Conservation (phyloP, 1,284 basidiomycete genomes). For the Microstroma glucosiphilum region DNA sequence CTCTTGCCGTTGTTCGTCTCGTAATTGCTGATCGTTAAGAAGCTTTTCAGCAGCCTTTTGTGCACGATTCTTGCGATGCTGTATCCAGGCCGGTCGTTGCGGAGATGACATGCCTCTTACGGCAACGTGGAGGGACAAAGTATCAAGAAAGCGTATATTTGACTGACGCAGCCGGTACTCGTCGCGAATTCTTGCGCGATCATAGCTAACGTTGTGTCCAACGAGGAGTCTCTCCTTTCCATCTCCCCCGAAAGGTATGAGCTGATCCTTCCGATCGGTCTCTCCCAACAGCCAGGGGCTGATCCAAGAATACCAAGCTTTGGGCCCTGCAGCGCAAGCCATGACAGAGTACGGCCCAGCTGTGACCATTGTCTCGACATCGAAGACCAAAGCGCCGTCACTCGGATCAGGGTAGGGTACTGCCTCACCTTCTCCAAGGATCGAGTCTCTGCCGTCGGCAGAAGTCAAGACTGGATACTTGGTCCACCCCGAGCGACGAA, state of each 20-base stretch:
- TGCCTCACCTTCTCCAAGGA: constrained; percentile 33
- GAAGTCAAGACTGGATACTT: constrained; percentile 62
- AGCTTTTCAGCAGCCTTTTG: constrained; percentile 55
- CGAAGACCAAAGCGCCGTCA: constrained; percentile 77
- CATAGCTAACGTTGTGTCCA: constrained; percentile 93
- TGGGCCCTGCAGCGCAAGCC: constrained; percentile 75
- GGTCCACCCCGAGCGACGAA: constrained; percentile 78
- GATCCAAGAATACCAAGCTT: constrained; percentile 92
- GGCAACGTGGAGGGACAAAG: constrained; percentile 89
- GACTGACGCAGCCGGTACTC: constrained; percentile 73
- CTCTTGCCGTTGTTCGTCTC: constrained; percentile 44
- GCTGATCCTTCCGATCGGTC: constrained; percentile 59
- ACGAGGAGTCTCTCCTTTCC: constrained; percentile 62
- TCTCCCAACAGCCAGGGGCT: constrained; percentile 82
- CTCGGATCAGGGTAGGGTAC: constrained; percentile 53
- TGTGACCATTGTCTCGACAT: constrained; percentile 86
- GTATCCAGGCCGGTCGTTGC: constrained; percentile 87
- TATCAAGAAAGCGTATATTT: constrained; percentile 80
- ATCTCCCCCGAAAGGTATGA: constrained; percentile 61
- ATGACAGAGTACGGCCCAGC: constrained; percentile 77
- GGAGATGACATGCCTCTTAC: constrained; percentile 90
- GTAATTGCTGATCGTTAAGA: constrained; percentile 33
- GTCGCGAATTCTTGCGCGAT: constrained; percentile 73
- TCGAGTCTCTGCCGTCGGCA: constrained; percentile 23
- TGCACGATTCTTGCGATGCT: constrained; percentile 63